phyloP scores from a whole-genome alignment of 768 basidiomycete genomes.

The Dacryopinax primogenitus region DNA sequence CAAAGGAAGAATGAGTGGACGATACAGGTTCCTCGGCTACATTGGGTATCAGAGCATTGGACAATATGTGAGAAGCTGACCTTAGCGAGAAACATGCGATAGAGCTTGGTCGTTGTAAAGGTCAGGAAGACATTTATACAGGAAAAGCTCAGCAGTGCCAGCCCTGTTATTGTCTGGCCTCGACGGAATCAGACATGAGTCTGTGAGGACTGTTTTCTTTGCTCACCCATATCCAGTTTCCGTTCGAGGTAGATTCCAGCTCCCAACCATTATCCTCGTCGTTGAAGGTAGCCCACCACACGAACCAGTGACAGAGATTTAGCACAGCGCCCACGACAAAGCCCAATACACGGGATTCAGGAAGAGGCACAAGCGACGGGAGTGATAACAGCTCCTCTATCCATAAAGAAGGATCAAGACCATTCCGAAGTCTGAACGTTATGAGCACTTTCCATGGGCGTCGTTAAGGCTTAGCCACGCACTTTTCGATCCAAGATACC shows the following conservation, averaged over 20 bases:
- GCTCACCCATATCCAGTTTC: not conserved
- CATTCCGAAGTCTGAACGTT: not conserved
- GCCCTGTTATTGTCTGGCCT: not conserved
- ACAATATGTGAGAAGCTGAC: not conserved
- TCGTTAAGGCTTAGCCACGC: not conserved
- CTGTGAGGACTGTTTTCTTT: not conserved
- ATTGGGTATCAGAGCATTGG: not conserved
- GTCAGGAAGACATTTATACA: not conserved
- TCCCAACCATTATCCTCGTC: not conserved
- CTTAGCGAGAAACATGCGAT: not conserved
- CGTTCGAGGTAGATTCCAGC: not conserved
- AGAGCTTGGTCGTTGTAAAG: not conserved
- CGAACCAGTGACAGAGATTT: not conserved
- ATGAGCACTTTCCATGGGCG: not conserved
- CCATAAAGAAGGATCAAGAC: not conserved
- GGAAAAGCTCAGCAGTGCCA: not conserved
- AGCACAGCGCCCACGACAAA: not conserved
- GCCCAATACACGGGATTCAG: not conserved
- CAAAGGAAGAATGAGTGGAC: slow-evolving; percentile 8
- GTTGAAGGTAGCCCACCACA: not conserved
- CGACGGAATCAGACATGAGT: not conserved
- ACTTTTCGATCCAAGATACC: not conserved
- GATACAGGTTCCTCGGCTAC: not conserved
- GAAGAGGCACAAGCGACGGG: not conserved
- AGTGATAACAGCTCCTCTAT: not conserved